These are phyloP conservation scores for Schizophyllum amplum DNA, from an alignment of 1,284 basidiomycete species.

Conservation along the genomic window DNA sequence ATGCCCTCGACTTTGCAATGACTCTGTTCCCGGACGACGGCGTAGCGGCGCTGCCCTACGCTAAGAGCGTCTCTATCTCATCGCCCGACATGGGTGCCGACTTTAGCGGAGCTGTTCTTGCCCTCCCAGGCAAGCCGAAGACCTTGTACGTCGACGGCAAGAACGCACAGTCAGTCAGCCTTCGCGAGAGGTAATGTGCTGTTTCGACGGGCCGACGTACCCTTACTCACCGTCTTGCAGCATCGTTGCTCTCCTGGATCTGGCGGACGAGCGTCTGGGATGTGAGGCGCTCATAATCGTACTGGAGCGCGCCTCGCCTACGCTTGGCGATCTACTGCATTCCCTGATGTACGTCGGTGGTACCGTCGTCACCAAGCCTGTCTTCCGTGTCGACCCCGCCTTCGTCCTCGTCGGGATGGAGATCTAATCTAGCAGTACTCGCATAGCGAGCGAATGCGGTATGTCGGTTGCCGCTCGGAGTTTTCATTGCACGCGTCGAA, in stretches of 20 bases:
- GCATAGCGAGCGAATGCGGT: not conserved
- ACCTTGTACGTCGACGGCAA: constrained; percentile 78
- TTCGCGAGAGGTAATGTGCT: constrained; percentile 63
- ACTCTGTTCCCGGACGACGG: constrained; percentile 67
- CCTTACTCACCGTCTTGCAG: constrained; percentile 27
- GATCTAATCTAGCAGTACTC: constrained; percentile 30
- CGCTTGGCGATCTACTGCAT: constrained; percentile 57
- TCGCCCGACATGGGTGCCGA: constrained; percentile 54
- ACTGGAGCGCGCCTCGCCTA: constrained; percentile 51
- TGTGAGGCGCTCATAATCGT: constrained; percentile 74
- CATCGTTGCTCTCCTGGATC: constrained; percentile 74
- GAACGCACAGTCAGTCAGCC: constrained; percentile 64
- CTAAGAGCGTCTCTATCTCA: constrained; percentile 65
- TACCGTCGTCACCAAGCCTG: constrained; percentile 66
- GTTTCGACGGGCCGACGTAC: constrained; percentile 2
- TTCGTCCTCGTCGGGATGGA: constrained; percentile 75
- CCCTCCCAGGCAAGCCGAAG: constrained; percentile 59
- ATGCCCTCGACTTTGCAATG: constrained; percentile 69
- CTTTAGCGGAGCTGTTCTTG: constrained; percentile 71
- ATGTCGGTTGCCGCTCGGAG: not conserved
- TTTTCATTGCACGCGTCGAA: not conserved
- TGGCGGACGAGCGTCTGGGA: constrained; percentile 70
- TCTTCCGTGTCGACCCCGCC: constrained; percentile 60
- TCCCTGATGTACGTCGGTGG: constrained; percentile 81
- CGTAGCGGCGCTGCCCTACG: constrained; percentile 53